A percentile compares a stretch with the other conserved stretches of the same genome.
Conservation (phyloP, 208 protist species). For the Trypanosoma conorhini region DNA sequence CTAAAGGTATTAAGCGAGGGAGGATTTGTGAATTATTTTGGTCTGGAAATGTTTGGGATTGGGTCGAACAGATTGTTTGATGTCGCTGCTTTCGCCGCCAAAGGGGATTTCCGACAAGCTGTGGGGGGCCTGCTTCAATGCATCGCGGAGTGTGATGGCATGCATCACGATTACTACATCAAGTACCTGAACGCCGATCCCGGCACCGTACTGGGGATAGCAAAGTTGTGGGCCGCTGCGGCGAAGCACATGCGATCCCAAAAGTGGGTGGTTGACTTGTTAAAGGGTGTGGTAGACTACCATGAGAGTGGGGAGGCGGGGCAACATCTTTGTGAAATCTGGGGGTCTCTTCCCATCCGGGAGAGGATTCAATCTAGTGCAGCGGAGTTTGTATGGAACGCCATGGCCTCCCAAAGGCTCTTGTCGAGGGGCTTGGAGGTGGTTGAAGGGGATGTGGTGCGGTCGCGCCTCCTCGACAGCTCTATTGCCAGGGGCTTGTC, state of each 20-base stretch:
- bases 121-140: constrained; percentile 57
- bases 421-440: constrained; percentile 39
- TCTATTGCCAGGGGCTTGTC: neutral
- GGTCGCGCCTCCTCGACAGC: neutral
- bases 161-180: constrained; percentile 62
- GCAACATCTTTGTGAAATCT: constrained; percentile 34
- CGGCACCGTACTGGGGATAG: constrained; percentile 40
- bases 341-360: constrained; percentile 27
- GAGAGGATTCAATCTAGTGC: constrained; percentile 34
- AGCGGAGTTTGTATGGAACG: constrained; percentile 84
- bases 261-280: constrained; percentile 24
- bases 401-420: constrained; percentile 77
- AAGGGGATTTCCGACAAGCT: constrained; percentile 37
- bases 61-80: constrained; percentile 64
- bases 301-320: constrained; percentile 15
- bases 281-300: constrained; percentile 37
- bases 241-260: constrained; percentile 34
- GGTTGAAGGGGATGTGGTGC: constrained; percentile 66
- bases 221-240: constrained; percentile 50
- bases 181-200: constrained; percentile 66
- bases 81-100: constrained; percentile 41
- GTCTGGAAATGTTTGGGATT: constrained; percentile 62
- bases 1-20: constrained; percentile 30
- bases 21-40: constrained; percentile 90
- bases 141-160: constrained; percentile 59